Base-by-base conservation (phyloP, 345 rosid genomes). In the Eucalyptus polyanthemos region DNA sequence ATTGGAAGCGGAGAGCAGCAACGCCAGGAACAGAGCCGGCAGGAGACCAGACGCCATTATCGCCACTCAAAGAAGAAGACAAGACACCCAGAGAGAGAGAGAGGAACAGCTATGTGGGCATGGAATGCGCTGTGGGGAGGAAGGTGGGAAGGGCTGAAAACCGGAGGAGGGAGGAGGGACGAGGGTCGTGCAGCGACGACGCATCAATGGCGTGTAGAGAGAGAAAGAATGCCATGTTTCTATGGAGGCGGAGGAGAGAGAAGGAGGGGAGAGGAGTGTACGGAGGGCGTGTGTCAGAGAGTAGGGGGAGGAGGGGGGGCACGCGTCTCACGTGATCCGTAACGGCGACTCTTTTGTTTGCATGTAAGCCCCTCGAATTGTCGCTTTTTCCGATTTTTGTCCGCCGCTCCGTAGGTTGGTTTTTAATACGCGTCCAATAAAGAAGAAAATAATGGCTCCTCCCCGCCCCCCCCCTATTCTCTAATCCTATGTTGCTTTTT, bases 321-420 rank as follows among this genome's bases (percentile, higher is more conserved):
- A 95, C 92, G 94, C 89, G 90, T 50, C 91, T 94, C 96, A 92
- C 95, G 95, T 94, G 95, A 94, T 90, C 25, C 44, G 42, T 69
- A 72, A 88, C 86, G 65, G 86, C 34, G 2, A 31, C 10, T 49
- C 40, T 51, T 76, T 80, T 51, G n/a, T 88, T 88, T 88, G 86
- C 86, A 34, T 17, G 16, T 15, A 14, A 50, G 65, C 69, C 89
- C 89, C 50, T 76, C 50, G 12, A 34, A 14, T 76, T 25, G 42
- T 76, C 45, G 12, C 27, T 29, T 76, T 76, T 37, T 76, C 42
- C 29, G 14, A 11, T 21, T 76, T 76, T 40, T 11, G 83, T 19
- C 42, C 83, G 47, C 6, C 83, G 27, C 22, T 40, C 83, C 27
- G 45, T 11, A 6, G 27, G 27, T 37, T 11, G 27, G 12, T 9